Evolutionary conservation across 1,139 yeast genomes (phyloP).

Genomic region (Candida sp.): DNA sequence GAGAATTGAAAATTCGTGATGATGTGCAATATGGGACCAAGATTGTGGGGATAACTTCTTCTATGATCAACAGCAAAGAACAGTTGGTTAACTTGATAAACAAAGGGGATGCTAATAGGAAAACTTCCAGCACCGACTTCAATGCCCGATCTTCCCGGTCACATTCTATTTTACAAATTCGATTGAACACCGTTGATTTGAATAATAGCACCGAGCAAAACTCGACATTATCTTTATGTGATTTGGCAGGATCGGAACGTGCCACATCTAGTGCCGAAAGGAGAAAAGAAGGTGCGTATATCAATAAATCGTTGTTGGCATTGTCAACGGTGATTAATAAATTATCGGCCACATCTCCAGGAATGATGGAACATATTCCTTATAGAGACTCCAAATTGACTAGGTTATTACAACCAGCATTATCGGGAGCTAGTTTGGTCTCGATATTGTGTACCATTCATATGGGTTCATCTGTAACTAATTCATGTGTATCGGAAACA

Average conservation of each 20-base stretch:
- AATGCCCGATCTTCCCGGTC: constrained; percentile 85
- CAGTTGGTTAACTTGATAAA: constrained; percentile 62
- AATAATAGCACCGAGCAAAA: constrained; percentile 39
- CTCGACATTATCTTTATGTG: constrained; percentile 83
- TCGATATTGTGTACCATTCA: constrained; percentile 85
- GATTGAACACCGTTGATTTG: constrained; percentile 45
- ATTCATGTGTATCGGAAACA: constrained; percentile 66
- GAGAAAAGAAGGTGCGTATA: constrained; percentile 88
- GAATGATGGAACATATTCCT: constrained; percentile 64
- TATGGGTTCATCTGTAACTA: constrained; percentile 37
- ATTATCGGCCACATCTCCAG: constrained; percentile 43
- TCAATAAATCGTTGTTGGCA: constrained; percentile 86
- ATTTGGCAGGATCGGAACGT: constrained; percentile 92
- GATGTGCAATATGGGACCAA: constrained; percentile 70
- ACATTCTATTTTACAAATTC: constrained; percentile 84
- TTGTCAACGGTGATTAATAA: constrained; percentile 87
- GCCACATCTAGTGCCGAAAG: constrained; percentile 82
- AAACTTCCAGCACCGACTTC: constrained; percentile 87
- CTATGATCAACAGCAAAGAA: constrained; percentile 49
- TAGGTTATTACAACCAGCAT: constrained; percentile 82
- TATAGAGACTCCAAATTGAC: constrained; percentile 92
- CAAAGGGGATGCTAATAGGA: constrained; percentile 70
- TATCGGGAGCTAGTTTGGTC: constrained; percentile 85
- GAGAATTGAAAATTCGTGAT: constrained; percentile 71
- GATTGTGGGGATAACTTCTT: constrained; percentile 72